Percentiles rank a stretch among this genome's conserved stretches.
These are phyloP conservation scores for Orbilia oligospora DNA, from an alignment of 2,329 filamentous ascomycete species.

Conservation along the genomic window DNA sequence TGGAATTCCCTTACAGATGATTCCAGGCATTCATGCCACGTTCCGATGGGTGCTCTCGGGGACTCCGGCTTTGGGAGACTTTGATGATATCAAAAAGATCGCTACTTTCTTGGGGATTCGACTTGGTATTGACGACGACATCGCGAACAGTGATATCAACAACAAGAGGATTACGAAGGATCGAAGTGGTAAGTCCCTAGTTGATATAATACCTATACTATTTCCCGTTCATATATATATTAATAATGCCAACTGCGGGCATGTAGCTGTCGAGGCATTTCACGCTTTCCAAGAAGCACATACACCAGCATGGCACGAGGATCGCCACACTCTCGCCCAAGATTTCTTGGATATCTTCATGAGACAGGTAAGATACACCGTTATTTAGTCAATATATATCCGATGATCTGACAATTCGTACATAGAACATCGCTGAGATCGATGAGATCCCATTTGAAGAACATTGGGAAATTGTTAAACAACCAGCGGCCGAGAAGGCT, in stretches of 20 bases:
- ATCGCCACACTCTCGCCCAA: slow-evolving; percentile 72
- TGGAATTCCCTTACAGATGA: slow-evolving; percentile 66
- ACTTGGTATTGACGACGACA: slow-evolving; percentile 72
- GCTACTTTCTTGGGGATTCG: slow-evolving; percentile 72
- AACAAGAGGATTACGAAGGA: slow-evolving; percentile 68
- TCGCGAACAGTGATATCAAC: slow-evolving; percentile 69
- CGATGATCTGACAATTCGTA: background rate
- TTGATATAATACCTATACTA: background rate
- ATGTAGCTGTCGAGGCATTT: slow-evolving; percentile 72
- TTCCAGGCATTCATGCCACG: slow-evolving; percentile 70
- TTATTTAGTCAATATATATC: background rate
- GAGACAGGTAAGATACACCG: slow-evolving; percentile 61
- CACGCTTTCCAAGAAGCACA: slow-evolving; percentile 70
- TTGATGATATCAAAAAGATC: slow-evolving; percentile 74
- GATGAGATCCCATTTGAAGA: slow-evolving; percentile 69
- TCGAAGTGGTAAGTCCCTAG: slow-evolving; percentile 67
- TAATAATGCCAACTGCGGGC: background rate
- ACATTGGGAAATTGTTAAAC: slow-evolving; percentile 68
- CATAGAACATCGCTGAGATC: slow-evolving; percentile 68
- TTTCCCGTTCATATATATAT: background rate
- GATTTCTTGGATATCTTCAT: slow-evolving; percentile 70
- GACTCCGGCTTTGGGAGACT: slow-evolving; percentile 74
- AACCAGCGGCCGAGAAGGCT: slow-evolving; percentile 70
- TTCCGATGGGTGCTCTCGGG: slow-evolving; percentile 76
- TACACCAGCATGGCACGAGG: slow-evolving; percentile 71